A percentile compares a stretch with the other conserved stretches of the same genome.
These are phyloP conservation scores for Colletotrichum ledebouriae DNA, from an alignment of 2,329 filamentous ascomycete species.

Conservation along the genomic window DNA sequence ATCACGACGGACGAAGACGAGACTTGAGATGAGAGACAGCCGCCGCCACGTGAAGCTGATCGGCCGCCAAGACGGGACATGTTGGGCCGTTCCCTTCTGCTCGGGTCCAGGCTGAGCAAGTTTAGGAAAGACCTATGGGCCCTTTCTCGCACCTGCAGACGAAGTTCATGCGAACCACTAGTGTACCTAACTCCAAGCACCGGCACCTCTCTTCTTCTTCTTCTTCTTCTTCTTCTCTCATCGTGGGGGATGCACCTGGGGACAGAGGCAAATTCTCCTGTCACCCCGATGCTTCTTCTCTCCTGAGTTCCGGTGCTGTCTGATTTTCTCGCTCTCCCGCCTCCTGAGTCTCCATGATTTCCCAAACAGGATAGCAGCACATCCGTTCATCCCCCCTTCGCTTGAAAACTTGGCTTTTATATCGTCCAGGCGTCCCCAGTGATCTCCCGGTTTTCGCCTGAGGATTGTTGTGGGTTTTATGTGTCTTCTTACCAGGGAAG, in stretches of 20 bases:
- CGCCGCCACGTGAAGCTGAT: constrained; percentile 20
- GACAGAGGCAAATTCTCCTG: constrained; percentile 5
- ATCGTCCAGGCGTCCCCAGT: constrained; percentile 14
- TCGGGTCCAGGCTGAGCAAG: constrained; percentile 10
- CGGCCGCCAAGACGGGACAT: constrained; percentile 36
- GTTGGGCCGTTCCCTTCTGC: constrained; percentile 21
- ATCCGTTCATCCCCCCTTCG: constrained; percentile 38
- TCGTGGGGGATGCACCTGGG: constrained; percentile 8
- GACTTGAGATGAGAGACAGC: background rate
- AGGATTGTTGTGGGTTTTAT: constrained; percentile 6
- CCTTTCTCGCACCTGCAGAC: too few relatives aligned
- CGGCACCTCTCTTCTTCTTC: background rate
- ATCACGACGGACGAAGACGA: background rate
- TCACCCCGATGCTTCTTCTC: constrained; percentile 5
- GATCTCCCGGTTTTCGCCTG: constrained; percentile 15
- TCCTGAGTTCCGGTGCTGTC: constrained; percentile 17
- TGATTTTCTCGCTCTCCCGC: constrained; percentile 36
- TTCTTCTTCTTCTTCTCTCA: background rate
- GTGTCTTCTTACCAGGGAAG: background rate
- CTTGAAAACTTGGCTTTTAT: constrained; percentile 37
- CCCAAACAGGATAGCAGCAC: constrained; percentile 39
- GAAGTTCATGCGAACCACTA: too few relatives aligned
- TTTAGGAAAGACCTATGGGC: too few relatives aligned
- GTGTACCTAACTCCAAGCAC: background rate
- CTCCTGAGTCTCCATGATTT: constrained; percentile 38